A percentile compares a stretch with the other conserved stretches of the same genome.
These are phyloP conservation scores for Pichia sp. DNA, from an alignment of 1,139 yeast species.

Conservation along the genomic window DNA sequence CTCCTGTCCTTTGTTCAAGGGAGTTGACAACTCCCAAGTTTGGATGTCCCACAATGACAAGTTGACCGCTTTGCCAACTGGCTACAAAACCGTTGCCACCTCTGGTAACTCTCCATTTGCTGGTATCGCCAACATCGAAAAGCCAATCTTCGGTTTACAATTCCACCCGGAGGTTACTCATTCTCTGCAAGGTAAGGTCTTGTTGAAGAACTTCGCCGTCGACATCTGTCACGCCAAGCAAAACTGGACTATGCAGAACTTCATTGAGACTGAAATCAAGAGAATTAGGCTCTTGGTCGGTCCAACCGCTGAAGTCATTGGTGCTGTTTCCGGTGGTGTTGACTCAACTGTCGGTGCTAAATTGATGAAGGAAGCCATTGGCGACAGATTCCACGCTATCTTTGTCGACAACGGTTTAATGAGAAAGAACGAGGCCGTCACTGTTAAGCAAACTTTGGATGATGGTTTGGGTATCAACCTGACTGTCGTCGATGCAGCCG, in stretches of 20 bases:
- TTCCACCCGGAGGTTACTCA: slow-evolving; percentile 99
- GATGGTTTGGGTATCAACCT: slow-evolving; percentile 93
- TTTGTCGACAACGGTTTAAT: slow-evolving; percentile 97
- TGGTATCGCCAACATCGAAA: slow-evolving; percentile 75
- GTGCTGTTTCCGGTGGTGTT: slow-evolving; percentile 99
- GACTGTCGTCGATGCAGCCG: slow-evolving; percentile 91
- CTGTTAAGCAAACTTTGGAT: slow-evolving; percentile 81
- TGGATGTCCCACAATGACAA: slow-evolving; percentile 99
- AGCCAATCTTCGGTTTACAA: slow-evolving; percentile 87
- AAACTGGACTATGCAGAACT: slow-evolving; percentile 98
- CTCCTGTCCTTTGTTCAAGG: slow-evolving; percentile 71
- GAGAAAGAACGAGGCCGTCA: slow-evolving; percentile 89
- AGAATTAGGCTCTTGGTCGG: slow-evolving; percentile 91
- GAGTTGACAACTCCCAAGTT: slow-evolving; percentile 87
- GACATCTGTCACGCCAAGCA: slow-evolving; percentile 80
- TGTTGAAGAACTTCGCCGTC: slow-evolving; percentile 89
- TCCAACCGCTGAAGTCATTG: slow-evolving; percentile 97
- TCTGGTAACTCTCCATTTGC: slow-evolving; percentile 94
- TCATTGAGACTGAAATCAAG: slow-evolving; percentile 91
- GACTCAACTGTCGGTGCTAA: slow-evolving; percentile 99
- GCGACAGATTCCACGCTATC: slow-evolving; percentile 97
- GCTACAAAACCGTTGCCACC: slow-evolving; percentile 84
- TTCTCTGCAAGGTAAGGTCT: slow-evolving; percentile 81
- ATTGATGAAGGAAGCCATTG: slow-evolving; percentile 96
- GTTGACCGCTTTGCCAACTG: slow-evolving; percentile 83